Percentiles rank a stretch among this genome's conserved stretches.
Conservation (phyloP, 2,329 filamentous ascomycete species). For the Stagonosporopsis cucurbitacearum region DNA sequence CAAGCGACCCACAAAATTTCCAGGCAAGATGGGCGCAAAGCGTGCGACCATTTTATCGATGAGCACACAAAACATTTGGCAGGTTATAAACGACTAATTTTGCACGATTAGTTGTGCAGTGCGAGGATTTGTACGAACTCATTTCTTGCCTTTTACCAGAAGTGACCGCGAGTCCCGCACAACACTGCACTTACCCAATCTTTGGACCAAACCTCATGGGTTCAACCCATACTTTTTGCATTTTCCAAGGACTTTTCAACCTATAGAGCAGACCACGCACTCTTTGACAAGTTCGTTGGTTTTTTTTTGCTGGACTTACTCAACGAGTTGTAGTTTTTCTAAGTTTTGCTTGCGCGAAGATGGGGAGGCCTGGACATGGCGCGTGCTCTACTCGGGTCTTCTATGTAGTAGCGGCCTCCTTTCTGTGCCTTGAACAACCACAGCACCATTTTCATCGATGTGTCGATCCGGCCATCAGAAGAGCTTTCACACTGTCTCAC, state of each 20-base stretch:
- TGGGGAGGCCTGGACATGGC: background rate
- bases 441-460: background rate
- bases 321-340: background rate
- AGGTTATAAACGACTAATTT: conserved; percentile 17
- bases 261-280: background rate
- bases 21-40: background rate
- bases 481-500: background rate
- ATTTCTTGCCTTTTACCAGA: conserved; percentile 84
- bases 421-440: background rate
- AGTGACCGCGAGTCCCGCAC: conserved; percentile 72
- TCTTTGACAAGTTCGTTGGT: background rate
- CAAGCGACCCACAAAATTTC: background rate
- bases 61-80: background rate
- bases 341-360: conserved; percentile 6
- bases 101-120: conserved; percentile 57
- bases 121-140: conserved; percentile 74
- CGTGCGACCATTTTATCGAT: background rate
- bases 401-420: too few species aligned
- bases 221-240: conserved; percentile 52
- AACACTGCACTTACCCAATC: conserved; percentile 64
- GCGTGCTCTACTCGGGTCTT: conserved; percentile 5
- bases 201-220: conserved; percentile 58
- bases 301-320: conserved; percentile 9
- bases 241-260: conserved; percentile 9
- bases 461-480: background rate